These are phyloP conservation scores for Sungouiella blattae DNA, from an alignment of 805 yeast genomes.

Conservation along the genomic window DNA sequence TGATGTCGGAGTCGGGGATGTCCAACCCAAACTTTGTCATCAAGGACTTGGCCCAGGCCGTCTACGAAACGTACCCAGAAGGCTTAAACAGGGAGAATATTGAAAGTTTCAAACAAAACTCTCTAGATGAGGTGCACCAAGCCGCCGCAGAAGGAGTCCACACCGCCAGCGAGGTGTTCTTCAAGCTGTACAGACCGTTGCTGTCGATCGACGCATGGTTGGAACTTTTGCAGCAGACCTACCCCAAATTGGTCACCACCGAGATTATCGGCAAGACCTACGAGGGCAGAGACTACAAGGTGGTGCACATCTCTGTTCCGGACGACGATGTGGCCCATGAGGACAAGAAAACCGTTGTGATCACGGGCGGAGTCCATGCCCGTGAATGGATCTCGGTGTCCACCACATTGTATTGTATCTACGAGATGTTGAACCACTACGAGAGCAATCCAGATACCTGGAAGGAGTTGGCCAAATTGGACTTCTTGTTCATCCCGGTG, in stretches of 20 bases:
- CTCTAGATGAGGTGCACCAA: constrained; percentile 1
- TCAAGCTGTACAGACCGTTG: constrained; percentile 64
- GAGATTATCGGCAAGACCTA: constrained; percentile 72
- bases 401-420: constrained; percentile 58
- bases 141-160: constrained; percentile 2
- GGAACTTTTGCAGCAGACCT: constrained; percentile 54
- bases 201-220: constrained; percentile 72
- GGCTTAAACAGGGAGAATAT: constrained; percentile 1
- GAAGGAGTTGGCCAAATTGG: constrained; percentile 52
- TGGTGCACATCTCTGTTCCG: constrained; percentile 56
- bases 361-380: constrained; percentile 85
- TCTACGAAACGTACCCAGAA: constrained; percentile 53
- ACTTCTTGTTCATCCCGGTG: constrained; percentile 76
- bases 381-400: constrained; percentile 86
- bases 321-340: constrained; percentile 32
- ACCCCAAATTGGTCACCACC: constrained; percentile 58
- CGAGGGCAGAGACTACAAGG: constrained; percentile 70
- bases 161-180: constrained; percentile 50
- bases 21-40: constrained; percentile 41
- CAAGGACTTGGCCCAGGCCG: constrained; percentile 53
- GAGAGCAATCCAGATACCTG: constrained; percentile 35
- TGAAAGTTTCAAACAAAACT: not conserved
- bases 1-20: constrained; percentile 15
- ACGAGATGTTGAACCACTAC: constrained; percentile 28
- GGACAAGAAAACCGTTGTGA: constrained; percentile 59